A percentile compares a stretch with the other conserved stretches of the same genome.
Conservation (phyloP, 257 asterid genomes). For the Solanum sejunctum region DNA sequence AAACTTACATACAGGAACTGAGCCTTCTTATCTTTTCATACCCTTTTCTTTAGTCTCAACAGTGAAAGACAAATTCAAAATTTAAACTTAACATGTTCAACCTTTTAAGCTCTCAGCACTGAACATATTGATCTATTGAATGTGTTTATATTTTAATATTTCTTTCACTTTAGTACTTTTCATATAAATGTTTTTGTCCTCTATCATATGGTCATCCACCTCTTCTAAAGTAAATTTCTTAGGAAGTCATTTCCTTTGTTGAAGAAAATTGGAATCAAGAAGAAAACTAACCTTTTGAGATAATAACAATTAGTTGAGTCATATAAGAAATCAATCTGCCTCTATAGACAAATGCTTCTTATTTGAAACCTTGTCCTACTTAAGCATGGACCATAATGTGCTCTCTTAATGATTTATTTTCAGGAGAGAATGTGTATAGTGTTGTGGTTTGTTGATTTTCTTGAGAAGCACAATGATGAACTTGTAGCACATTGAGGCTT, state of each 20-base stretch:
- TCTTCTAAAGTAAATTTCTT: not conserved
- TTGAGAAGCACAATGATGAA: slow-evolving; percentile 44
- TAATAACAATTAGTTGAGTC: not conserved
- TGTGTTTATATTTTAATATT: not conserved
- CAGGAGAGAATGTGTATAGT: slow-evolving; percentile 52
- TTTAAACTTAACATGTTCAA: not conserved
- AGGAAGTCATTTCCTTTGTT: not conserved
- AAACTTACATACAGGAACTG: not conserved
- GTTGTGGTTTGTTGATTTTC: slow-evolving; percentile 48
- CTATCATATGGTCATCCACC: not conserved
- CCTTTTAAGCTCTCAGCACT: not conserved
- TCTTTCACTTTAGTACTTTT: not conserved
- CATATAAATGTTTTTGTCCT: not conserved
- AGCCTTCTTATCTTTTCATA: not conserved
- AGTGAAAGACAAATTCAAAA: not conserved
- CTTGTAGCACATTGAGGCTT: slow-evolving; percentile 57
- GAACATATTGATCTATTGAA: not conserved
- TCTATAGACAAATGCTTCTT: not conserved
- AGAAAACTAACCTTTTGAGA: not conserved
- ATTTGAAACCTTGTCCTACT: not conserved
- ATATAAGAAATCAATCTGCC: not conserved
- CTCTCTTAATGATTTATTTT: not conserved
- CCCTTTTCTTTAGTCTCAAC: not conserved
- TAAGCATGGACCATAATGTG: not conserved
- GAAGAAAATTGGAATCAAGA: not conserved